Evolutionary conservation across 2,329 filamentous ascomycete species (phyloP), one percentile per base, ranked within the genome.

Genomic region (Ophiostoma piceae): DNA sequence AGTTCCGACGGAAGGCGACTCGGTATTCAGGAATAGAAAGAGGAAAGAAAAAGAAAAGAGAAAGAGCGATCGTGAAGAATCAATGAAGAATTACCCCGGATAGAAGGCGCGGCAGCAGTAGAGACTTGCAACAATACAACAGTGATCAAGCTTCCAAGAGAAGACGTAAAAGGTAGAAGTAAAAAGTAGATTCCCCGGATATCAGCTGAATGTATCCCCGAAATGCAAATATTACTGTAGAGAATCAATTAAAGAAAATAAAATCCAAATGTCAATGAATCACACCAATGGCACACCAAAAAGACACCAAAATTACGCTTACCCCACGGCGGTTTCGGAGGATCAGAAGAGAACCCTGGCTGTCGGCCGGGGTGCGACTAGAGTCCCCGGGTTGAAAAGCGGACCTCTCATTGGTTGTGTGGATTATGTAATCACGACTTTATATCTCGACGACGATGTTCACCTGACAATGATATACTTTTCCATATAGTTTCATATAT

Each of bases 291-390:
- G 35, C 43, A 47, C 22, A 29, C 35, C 35, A 35, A 35, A 35
- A 35, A 6, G 3, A 5, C 35, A 35, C 51, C 22, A 57, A 57
- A 57, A 26, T 57, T 57, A 57, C 51, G 51, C 51, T 26, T 70
- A 60, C 67, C 67, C 64, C 67, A 71, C 67, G 54, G 67, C 71
- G 71, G 69, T 70, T 51, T 72, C 69, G 69, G 71, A 68, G 69
- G 37, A 66, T 41, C 64, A 66, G 37, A 32, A 39, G 37, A 16
- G 6, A 43, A 41, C 64, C 65, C n/a, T 54, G 66, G 54, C 22
- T 71, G 47, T 54, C 51, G 41, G 62, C 67, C 72, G 72, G 72
- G 71, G 51, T 72, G 41, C 41, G 4, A 14, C 69, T 73, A 73
- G 72, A 68, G 67, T 54, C 72, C 72, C 72, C 71, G 71, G 9